Base-by-base conservation (phyloP, 495 filamentous ascomycete genomes). In the Neurospora intermedia region DNA sequence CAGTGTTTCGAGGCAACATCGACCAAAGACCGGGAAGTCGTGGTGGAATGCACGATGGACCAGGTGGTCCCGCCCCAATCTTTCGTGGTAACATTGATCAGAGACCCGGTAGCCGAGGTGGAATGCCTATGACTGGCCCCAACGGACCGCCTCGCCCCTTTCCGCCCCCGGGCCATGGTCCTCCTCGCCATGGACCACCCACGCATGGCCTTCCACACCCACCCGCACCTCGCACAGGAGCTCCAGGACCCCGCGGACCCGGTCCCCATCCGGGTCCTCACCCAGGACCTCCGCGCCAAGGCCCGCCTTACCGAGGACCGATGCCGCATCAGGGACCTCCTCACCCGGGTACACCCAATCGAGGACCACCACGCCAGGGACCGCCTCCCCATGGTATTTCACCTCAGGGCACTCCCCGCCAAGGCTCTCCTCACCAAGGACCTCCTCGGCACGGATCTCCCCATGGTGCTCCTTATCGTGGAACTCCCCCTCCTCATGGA, bases 151-250 rank as follows among this genome's bases (percentile, higher is more conserved):
- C 40, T 54, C 69, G 76, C 11, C 73, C 48, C 73, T 76, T 54
- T 74, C 77, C 41, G 78, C 76, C 5, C 79, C 54, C 27, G 16
- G 54, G 54, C 23, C 54, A 31, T 27, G 54, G 54, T 16, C 54
- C 79, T 11, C 79, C 78, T 70, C 79, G 74, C 3, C 77, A 79
- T 10, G 78, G 77, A 0, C 79, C 79, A 69, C 79, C 79, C 18
- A 80, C 78, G 1, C 78, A 80, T 6, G 69, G 72, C 11, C 78
- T 80, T 23, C 76, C 76, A 35, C 70, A 73, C 38, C 71, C 35
- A 27, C 35, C 54, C 13, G 54, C 23, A 62, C 54, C 54, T 62
- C 54, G 54, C 54, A 35, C 20, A 27, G 54, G 54, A 62, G 20
- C 54, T 27, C 54, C 54, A 62, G 54, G 54, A 62, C 54, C 54